Evolutionary conservation across 2,329 filamentous ascomycete species (phyloP), one percentile per base, ranked within the genome.

Genomic region (Alternaria sp.): DNA sequence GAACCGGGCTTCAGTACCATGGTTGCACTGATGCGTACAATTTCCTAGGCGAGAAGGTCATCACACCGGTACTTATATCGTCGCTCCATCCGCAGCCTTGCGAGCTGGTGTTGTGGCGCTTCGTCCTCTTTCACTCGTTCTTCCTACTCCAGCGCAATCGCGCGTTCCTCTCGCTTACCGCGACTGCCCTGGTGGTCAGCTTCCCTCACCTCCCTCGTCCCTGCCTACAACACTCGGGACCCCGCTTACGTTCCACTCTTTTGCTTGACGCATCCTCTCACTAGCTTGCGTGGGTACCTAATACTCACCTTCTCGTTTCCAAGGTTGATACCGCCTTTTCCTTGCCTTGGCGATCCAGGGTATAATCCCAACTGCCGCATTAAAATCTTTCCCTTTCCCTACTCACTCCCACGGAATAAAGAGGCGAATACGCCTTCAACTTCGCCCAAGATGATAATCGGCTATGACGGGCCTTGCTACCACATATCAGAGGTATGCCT

Each of bases 401-500:
- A 23, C 15, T 23, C 44, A 40, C 0, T 4, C n/a, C n/a, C 26
- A 21, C 30, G 19, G 11, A 44, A 26, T 8, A 30, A 7, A 36
- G n/a, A 43, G 12, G n/a, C 23, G 4, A 30, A 36, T 15, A 43
- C 47, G 36, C 36, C 9, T 21, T 21, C 15, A 12, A 30, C 11
- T 46, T 46, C 10, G 43, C 19, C 36, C 19, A 60, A 25, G 54
- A 62, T 62, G 54, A 45, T 51, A 3, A 9, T 21, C 15, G 53
- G 59, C 25, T 25, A 10, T 32, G 68, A 73, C 28, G 71, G 73
- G 19, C 30, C 10, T 3, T 62, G 60, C 25, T 61, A 62, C 21
- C 81, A 79, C 62, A 82, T 80, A 8, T 68, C 80, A 15, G 70
- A 69, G 6, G 76, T 74, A 54, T 85, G 83, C 65, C 76, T 79